Evolutionary conservation across 1,139 yeast species (phyloP), one percentile per base, ranked within the genome.

Genomic region (Candida pseudoviswanathii): DNA sequence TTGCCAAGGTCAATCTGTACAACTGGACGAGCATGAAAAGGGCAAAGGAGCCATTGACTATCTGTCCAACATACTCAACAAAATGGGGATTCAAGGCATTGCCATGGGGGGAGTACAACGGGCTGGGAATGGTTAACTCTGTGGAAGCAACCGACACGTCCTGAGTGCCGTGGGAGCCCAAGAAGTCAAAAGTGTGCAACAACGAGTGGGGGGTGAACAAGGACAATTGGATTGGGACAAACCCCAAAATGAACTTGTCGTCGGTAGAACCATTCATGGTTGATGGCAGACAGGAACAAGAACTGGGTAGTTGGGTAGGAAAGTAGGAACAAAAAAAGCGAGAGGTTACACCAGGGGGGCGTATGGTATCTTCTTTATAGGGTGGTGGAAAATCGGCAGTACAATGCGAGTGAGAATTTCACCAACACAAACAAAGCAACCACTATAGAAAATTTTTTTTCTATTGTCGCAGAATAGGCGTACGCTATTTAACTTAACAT

Each of bases 21-120:
- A 60, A 50, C 50, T 71, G 73, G 32, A 41, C 51, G 1, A 58
- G 16, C 2, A 58, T 59, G 21, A 59, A 51, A 3, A 52, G 16
- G 3, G 57, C 61, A 22, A 62, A 34, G 4, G 54, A 21, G 8
- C 37, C 43, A 41, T 54, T 55, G 27, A 54, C 42, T 2, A 49
- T 24, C 11, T 58, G 44, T 5, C 58, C 55, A 4, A 63, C 51
- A 27, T 61, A 58, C n/a, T 67, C 60, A 29, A 70, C 54, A 51
- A 71, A 71, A 46, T 69, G 62, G 1, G 76, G 75, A 53, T 70
- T 67, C 22, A 70, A 51, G 21, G 69, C 59, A 54, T 69, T 71
- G 2, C 47, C 48, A 22, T 42, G 41, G 1, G 49, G 51, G 9
- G 55, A 52, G 41, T 49, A 52, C 30, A 58, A 49, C 21, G 59